These are phyloP conservation scores for Aspergillus unguis DNA, from an alignment of 2,329 filamentous ascomycete species.

Conservation along the genomic window DNA sequence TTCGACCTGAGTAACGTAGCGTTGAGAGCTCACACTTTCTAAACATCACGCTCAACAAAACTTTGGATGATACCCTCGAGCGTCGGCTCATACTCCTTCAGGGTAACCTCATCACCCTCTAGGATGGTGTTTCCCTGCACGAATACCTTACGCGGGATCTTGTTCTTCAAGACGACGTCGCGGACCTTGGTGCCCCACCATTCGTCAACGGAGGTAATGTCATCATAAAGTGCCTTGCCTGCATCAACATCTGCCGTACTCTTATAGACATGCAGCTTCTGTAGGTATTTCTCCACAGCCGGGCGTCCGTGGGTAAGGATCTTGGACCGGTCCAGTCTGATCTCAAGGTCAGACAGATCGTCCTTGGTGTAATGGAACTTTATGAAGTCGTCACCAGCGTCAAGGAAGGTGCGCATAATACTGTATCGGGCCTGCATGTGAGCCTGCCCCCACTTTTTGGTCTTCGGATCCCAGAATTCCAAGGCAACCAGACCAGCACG, in stretches of 20 bases:
- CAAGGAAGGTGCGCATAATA: conserved; percentile 72
- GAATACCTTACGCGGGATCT: conserved; percentile 69
- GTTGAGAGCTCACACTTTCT: conserved; percentile 1
- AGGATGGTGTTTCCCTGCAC: conserved; percentile 88
- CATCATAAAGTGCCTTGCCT: conserved; percentile 75
- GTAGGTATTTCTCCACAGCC: conserved; percentile 80
- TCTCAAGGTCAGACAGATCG: conserved; percentile 75
- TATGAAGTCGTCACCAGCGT: conserved; percentile 83
- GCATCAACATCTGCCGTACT: conserved; percentile 76
- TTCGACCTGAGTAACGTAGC: too few species aligned
- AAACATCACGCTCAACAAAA: conserved; percentile 61
- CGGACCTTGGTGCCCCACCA: conserved; percentile 82
- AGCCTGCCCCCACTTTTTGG: conserved; percentile 85
- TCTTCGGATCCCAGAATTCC: conserved; percentile 93
- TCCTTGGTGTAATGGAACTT: conserved; percentile 71
- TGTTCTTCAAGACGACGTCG: conserved; percentile 56
- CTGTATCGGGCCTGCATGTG: conserved; percentile 90
- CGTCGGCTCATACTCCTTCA: conserved; percentile 84
- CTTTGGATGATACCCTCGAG: conserved; percentile 79
- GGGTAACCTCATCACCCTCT: conserved; percentile 63
- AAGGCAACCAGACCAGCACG: conserved; percentile 83
- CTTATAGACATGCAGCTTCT: conserved; percentile 92
- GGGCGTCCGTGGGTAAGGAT: conserved; percentile 79
- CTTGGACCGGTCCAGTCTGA: conserved; percentile 79
- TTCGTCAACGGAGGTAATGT: conserved; percentile 77